These are phyloP conservation scores for Coemansia sp. DNA, from an alignment of 192 early-diverging fungal genomes.

Conservation along the genomic window DNA sequence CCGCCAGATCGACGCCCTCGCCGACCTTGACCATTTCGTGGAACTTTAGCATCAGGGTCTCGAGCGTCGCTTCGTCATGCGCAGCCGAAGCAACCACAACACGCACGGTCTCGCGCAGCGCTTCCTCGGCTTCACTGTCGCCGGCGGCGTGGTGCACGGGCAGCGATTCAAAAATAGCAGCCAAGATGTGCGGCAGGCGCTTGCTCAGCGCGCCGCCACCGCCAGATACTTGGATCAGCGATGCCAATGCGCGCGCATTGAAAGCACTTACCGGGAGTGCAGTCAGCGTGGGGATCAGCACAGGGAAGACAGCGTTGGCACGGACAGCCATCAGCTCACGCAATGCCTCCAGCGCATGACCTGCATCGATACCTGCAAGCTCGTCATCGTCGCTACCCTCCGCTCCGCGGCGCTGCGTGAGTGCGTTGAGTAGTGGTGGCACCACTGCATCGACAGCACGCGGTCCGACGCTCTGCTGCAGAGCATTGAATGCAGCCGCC, in stretches of 20 bases:
- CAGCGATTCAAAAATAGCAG: constrained; percentile 79
- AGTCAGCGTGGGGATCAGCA: constrained; percentile 94
- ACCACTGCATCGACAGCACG: constrained; percentile 92
- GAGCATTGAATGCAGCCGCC: constrained; percentile 87
- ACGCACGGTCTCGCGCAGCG: constrained; percentile 72
- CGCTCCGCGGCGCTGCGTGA: constrained; percentile 47
- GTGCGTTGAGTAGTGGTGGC: constrained; percentile 80
- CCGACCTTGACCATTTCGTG: constrained; percentile 68
- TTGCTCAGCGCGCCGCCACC: constrained; percentile 64
- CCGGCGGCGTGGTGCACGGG: constrained; percentile 62
- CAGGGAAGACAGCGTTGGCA: constrained; percentile 97
- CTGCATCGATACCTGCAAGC: constrained; percentile 33
- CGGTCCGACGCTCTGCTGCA: constrained; percentile 89
- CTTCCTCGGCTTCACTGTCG: constrained; percentile 55
- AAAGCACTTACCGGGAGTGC: constrained; percentile 83
- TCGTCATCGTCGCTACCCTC: not conserved
- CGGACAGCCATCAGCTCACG: constrained; percentile 98
- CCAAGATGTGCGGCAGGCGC: constrained; percentile 77
- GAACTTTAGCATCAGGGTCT: constrained; percentile 75
- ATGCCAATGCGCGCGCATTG: constrained; percentile 87
- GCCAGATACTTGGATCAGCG: constrained; percentile 90
- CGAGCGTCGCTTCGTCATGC: constrained; percentile 78
- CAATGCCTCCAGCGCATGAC: constrained; percentile 87
- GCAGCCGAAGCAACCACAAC: constrained; percentile 71
- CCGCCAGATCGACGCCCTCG: constrained; percentile 27